Conservation (phyloP, 1,139 yeast genomes). For the Suhomyces taliae region DNA sequence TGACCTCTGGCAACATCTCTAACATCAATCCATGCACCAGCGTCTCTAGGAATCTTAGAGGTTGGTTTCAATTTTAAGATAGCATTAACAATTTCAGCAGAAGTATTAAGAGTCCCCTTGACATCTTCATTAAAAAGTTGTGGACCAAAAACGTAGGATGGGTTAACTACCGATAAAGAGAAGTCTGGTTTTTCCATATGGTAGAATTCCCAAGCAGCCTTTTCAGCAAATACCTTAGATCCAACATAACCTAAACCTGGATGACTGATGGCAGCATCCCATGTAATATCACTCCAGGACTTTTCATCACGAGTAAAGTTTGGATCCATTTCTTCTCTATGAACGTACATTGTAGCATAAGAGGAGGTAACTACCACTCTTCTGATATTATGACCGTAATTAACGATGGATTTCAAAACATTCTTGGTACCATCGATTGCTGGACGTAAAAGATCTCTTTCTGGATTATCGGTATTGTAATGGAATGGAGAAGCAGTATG, state of each 20-base stretch:
- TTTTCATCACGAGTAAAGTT: constrained; percentile 16
- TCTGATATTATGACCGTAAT: constrained; percentile 47
- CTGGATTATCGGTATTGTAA: constrained; percentile 9
- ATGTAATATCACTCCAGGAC: constrained; percentile 43
- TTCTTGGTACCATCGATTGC: constrained; percentile 27
- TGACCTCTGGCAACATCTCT: constrained; percentile 18
- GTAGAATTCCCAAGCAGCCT: constrained; percentile 35
- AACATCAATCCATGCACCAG: constrained; percentile 17
- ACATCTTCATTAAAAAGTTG: constrained; percentile 30
- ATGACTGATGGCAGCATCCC: constrained; percentile 28
- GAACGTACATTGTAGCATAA: constrained; percentile 41
- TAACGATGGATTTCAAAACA: constrained; percentile 31
- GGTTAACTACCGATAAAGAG: constrained; percentile 27
- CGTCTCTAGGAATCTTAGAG: constrained; percentile 13
- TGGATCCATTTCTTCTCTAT: constrained; percentile 9
- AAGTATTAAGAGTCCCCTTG: constrained; percentile 29
- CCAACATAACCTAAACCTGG: constrained; percentile 24
- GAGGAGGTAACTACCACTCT: constrained; percentile 59
- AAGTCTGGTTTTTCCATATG: constrained; percentile 19
- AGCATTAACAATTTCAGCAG: constrained; percentile 33
- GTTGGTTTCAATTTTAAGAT: constrained; percentile 20
- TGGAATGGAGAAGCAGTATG: constrained; percentile 16
- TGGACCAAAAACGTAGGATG: constrained; percentile 43
- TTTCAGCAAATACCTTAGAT: constrained; percentile 32
- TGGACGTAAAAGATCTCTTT: constrained; percentile 14